These are phyloP conservation scores for Pleomassaria siparia DNA, from an alignment of 2,329 filamentous ascomycete species.

Conservation along the genomic window DNA sequence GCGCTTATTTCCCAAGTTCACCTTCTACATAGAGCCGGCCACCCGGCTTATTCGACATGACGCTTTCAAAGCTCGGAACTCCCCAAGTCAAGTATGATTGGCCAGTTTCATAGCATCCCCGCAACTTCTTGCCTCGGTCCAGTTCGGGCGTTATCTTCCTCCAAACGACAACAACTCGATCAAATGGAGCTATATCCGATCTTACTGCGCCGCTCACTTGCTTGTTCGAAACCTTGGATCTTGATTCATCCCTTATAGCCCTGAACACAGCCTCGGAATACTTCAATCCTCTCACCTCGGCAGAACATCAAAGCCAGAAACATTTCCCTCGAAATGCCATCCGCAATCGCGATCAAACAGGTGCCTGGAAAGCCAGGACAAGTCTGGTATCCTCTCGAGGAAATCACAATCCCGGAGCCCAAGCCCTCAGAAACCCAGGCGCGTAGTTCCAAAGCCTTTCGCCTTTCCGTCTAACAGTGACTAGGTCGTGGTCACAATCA, in stretches of 20 bases:
- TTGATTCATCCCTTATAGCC: not conserved
- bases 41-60: no score
- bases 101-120: conserved; percentile 1
- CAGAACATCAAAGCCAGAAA: not conserved
- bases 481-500: conserved; percentile 74
- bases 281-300: not conserved
- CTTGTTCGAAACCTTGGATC: not conserved
- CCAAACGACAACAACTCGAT: not conserved
- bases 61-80: no score
- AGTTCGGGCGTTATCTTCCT: not conserved
- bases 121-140: conserved; percentile 2
- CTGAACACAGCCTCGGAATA: not conserved
- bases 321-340: conserved; percentile 44
- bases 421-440: conserved; percentile 36
- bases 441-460: conserved; percentile 1
- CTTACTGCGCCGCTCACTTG: not conserved
- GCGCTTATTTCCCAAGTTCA: no score
- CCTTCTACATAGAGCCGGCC: no score
- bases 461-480: conserved; percentile 12
- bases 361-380: conserved; percentile 81
- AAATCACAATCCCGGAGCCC: conserved; percentile 30
- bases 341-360: conserved; percentile 65
- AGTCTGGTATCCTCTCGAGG: conserved; percentile 73
- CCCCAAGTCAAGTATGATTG: no score
- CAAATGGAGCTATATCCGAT: not conserved